Base-by-base conservation (phyloP, 177 flowering plant species). In the Vitis hybrid region DNA sequence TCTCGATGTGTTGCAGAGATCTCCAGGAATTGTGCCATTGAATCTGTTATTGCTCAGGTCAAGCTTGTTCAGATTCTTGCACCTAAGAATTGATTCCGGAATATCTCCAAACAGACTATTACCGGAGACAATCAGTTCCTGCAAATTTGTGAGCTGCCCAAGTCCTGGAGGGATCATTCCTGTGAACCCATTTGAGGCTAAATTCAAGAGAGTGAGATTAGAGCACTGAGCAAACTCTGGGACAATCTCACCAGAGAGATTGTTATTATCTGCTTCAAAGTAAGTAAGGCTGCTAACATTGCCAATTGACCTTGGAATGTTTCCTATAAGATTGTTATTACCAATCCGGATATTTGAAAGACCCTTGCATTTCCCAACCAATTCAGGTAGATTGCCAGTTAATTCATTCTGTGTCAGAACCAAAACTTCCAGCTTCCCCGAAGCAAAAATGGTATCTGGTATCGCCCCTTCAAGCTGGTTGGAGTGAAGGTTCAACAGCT, bases 1-100 rank as follows among this genome's bases (percentile, higher is more conserved):
- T 63, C 88, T 84, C 6, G 98, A 77, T 24, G 84, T 79, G 76
- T 82, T 82, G 78, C 99, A 93, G 35, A 93, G 74, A 46, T 88
- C 86, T 58, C 63, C 68, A 3, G 99, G 97, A 63, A 96, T 83
- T 46, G 87, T 85, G 1, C 99, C 98, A 71, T 93, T 92, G 72
- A 96, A 85, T 77, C 91, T 80, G 77, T 96, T 93, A 64, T 78
- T 85, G 80, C 94, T 91, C n/a, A 93, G 77, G 74, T 93, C 98
- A 20, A 96, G 88, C 89, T 93, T 96, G 84, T 85, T 96, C 49
- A 96, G 95, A 82, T 83, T 93, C 81, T 77, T 91, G 78, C 86
- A 85, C 27, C 77, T 80, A 48, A 90, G 80, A 76, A 96, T 78
- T 2, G 95, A 77, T 21, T 65, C 71, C 0, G 97, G 97, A n/a